Base-by-base conservation (phyloP, 352 stramenopile species). In the Pythium apleroticum region DNA sequence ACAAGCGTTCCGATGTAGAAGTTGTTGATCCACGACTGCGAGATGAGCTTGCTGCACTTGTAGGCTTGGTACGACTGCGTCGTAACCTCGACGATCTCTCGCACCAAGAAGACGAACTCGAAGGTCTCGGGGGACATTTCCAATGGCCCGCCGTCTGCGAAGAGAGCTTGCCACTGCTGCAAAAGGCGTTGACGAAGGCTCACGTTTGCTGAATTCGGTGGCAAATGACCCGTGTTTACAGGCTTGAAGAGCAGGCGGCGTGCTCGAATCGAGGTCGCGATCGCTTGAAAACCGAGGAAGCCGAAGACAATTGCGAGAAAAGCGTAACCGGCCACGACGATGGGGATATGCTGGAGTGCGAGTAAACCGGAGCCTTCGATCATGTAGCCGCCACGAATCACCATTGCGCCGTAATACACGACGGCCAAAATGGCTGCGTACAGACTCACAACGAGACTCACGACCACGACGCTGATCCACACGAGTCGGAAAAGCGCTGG, bases 61-160 rank as follows among this genome's bases (percentile, higher is more conserved):
- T 72, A 72, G 11, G 56, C 65, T 28, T 72, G 59, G 41, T 64
- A 72, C 19, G 59, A 52, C 55, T 72, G 59, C 49, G 50, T 52
- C 22, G 28, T 25, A 28, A 72, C 43, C 28, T 72, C 65, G 14
- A 69, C 3, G 27, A 63, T 19, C 22, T 73, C 60, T 6, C 60
- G 60, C 19, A 60, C 14, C 12, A 73, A 24, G 20, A 69, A 73
- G 12, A 52, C 17, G 3, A 58, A 14, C 25, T 66, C 66, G 27
- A 73, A 73, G 1, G 48, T 54, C 24, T 27, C 22, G 2, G 28
- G 20, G 22, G 10, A 17, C 9, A 20, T 8, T 10, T 31, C 3
- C 31, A 25, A 10, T 41, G 31, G 20, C 30, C 30, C n/a, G 24
- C 59, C 3, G 53, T 48, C 28, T 25, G 27, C 17, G 4, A 33